These are phyloP conservation scores for Fusarium marasasianum DNA, from an alignment of 2,329 filamentous ascomycete species.

Conservation along the genomic window DNA sequence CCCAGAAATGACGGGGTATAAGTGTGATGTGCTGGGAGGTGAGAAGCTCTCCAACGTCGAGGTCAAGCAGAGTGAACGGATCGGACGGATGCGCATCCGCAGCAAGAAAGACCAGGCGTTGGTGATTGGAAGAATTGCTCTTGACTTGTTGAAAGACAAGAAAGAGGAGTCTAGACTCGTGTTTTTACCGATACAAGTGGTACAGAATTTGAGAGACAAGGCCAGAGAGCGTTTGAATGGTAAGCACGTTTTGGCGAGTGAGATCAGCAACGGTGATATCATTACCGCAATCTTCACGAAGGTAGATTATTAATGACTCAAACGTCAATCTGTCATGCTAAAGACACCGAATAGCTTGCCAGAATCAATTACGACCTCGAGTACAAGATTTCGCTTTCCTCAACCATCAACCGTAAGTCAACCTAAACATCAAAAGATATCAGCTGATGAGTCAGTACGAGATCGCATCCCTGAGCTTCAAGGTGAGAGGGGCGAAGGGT, in stretches of 20 bases:
- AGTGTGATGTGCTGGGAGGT: not conserved
- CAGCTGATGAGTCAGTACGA: not conserved
- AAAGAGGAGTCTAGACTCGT: not conserved
- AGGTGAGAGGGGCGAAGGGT: not conserved
- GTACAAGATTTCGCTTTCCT: not conserved
- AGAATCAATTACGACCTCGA: not conserved
- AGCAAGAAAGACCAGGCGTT: not conserved
- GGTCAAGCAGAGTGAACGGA: fast-evolving
- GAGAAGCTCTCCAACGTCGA: not conserved
- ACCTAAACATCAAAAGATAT: fast-evolving
- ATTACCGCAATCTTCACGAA: slow-evolving; percentile 2
- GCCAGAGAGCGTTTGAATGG: not conserved
- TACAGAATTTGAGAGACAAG: not conserved
- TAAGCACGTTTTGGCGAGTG: not conserved
- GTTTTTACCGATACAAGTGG: not conserved
- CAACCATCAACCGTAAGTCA: not conserved
- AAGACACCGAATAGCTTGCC: not conserved
- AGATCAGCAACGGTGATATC: slow-evolving; percentile 4
- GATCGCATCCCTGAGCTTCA: not conserved
- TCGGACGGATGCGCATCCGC: not conserved
- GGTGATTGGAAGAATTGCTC: not conserved
- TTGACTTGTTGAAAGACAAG: not conserved
- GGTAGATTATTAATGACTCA: not conserved
- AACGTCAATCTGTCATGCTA: fast-evolving
- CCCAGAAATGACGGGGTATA: not conserved